Conservation (phyloP, 805 yeast species). For the Pichia pseudocactophila region DNA sequence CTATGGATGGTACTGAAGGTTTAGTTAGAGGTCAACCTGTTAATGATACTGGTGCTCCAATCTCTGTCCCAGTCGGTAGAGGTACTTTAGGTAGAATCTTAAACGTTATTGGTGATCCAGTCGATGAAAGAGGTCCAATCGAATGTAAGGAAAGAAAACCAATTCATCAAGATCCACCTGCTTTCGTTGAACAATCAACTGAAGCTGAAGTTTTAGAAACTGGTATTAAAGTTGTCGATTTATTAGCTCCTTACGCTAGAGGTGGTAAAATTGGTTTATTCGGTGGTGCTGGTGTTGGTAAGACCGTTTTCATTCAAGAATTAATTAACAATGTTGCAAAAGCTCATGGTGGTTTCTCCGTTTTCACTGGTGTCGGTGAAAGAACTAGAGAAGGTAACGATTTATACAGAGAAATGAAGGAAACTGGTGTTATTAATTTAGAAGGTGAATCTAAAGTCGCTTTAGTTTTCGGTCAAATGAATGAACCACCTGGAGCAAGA, state of each 20-base stretch:
- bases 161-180: constrained; percentile 97
- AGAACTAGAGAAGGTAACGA: constrained; percentile 99
- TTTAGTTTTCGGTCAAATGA: constrained; percentile 99
- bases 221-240: constrained; percentile 99
- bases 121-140: constrained; percentile 99
- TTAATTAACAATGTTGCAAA: constrained; percentile 99
- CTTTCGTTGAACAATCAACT: constrained; percentile 95
- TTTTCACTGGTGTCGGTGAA: constrained; percentile 99
- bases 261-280: constrained; percentile 99
- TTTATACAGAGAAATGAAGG: constrained; percentile 99
- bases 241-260: constrained; percentile 99
- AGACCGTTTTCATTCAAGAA: constrained; percentile 99
- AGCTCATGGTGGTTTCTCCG: constrained; percentile 99
- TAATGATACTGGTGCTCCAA: constrained; percentile 94
- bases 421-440: constrained; percentile 98
- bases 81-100: constrained; percentile 98
- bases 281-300: constrained; percentile 99
- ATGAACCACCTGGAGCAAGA: constrained; percentile 99
- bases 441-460: constrained; percentile 99
- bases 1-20: constrained; percentile 99
- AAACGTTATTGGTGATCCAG: constrained; percentile 98
- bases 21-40: constrained; percentile 94
- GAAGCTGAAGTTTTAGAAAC: constrained; percentile 97
- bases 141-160: constrained; percentile 89
- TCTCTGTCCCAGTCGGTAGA: constrained; percentile 98